phyloP scores from a whole-genome alignment of 108 stramenopile genomes.

The Cyclotella choctawhatcheeana region DNA sequence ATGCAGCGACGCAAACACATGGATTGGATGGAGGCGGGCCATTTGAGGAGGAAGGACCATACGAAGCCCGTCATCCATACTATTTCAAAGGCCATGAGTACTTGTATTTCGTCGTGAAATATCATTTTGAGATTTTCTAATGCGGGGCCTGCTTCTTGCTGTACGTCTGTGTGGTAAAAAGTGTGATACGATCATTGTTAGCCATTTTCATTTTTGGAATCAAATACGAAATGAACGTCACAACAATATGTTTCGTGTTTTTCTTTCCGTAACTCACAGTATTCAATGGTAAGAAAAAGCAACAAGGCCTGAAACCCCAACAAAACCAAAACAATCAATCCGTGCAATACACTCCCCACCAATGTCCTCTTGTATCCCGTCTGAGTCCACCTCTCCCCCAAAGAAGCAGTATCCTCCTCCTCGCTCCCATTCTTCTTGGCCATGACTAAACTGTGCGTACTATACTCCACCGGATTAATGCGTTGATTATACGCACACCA shows the following conservation, averaged over 20 bases:
- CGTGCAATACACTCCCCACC: slow-evolving; percentile 54
- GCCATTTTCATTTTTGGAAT: background rate
- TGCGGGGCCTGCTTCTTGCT: slow-evolving; percentile 40
- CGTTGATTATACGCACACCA: slow-evolving; percentile 69
- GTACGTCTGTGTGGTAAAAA: slow-evolving; percentile 29
- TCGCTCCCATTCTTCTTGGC: background rate
- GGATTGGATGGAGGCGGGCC: slow-evolving; percentile 45
- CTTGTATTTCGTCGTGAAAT: slow-evolving; percentile 61
- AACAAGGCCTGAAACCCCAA: slow-evolving; percentile 42
- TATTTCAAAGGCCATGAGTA: slow-evolving; percentile 59
- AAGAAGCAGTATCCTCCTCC: too few relatives aligned
- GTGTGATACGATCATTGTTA: background rate
- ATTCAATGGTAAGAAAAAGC: slow-evolving; percentile 44
- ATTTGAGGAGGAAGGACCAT: slow-evolving; percentile 52
- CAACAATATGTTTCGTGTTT: slow-evolving; percentile 1
- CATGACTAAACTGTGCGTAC: slow-evolving; percentile 12
- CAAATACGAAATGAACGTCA: background rate
- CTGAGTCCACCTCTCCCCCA: slow-evolving; percentile 48
- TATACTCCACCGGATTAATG: slow-evolving; percentile 42
- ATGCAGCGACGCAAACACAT: slow-evolving; percentile 58
- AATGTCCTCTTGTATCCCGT: slow-evolving; percentile 60
- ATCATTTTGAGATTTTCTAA: slow-evolving; percentile 25
- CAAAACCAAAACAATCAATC: slow-evolving; percentile 39
- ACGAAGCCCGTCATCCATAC: slow-evolving; percentile 59
- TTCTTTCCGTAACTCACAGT: slow-evolving; percentile 29